Base-by-base conservation (phyloP, 768 basidiomycete genomes). In the Suillus sp. region DNA sequence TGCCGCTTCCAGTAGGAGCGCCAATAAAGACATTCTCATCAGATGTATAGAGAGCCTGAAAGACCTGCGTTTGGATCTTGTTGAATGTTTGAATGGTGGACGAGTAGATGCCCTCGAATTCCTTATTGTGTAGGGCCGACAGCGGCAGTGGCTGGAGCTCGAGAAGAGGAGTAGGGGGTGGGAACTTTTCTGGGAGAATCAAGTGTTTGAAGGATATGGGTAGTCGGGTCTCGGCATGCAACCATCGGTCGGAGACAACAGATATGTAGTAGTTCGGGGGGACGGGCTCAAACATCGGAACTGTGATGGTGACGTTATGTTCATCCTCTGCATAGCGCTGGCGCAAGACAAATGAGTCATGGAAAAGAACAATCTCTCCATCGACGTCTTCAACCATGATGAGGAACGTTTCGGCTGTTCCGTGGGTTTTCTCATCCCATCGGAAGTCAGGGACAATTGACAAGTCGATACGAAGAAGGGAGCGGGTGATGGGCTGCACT, bases 261-360 rank as follows among this genome's bases (percentile, higher is more conserved):
- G 93, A 94, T 72, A 99, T 95, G 75, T 94, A 99, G 80, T 99
- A 99, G 75, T 99, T 99, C 1, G 97, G 97, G 22, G 97, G 96
- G 16, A 97, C 90, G 0, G 97, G 96, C 70, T 99, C 96, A 69
- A 91, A 93, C 86, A 99, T 96, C 0, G 95, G 95, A 2, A 98
- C 93, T 0, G 93, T 97, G 66, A 99, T 84, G 0, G 95, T 95
- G 57, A 99, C 87, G 67, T 87, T 95, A 77, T 99, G 97, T 68
- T 98, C 96, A 64, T 94, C 92, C 68, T 93, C 92, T 1, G 93
- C 91, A 67, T 96, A 98, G 2, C 90, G 88, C 70, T 97, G 92
- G 4, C 93, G 90, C 34, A 99, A 88, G 57, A 96, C 79, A 79
- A 98, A 99, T 25, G 85, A 85, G 70, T 99, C 96, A 67, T 95